phyloP scores from a whole-genome alignment of 2,329 filamentous ascomycete genomes.

The Scedosporium boydii region DNA sequence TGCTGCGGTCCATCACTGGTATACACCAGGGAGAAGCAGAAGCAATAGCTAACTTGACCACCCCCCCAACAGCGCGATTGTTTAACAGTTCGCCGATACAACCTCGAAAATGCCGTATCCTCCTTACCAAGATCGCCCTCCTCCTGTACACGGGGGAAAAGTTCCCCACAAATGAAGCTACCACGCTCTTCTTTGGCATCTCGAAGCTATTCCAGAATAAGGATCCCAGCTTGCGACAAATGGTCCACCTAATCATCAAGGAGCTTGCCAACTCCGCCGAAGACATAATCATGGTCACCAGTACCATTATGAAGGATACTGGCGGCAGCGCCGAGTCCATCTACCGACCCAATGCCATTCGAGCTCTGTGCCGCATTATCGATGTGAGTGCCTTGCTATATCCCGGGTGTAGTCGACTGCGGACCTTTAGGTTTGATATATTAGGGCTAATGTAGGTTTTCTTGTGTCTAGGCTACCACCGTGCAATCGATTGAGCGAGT shows the following conservation, averaged over 20 bases:
- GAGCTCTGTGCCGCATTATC: conserved; percentile 91
- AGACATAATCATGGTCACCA: conserved; percentile 99
- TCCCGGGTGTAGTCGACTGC: background rate
- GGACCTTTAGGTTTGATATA: background rate
- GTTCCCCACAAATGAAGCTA: conserved; percentile 95
- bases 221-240: conserved; percentile 93
- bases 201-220: conserved; percentile 99
- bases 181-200: conserved; percentile 96
- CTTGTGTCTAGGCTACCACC: conserved; percentile 61
- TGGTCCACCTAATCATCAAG: conserved; percentile 98
- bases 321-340: conserved; percentile 89
- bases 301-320: conserved; percentile 99
- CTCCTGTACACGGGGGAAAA: conserved; percentile 94
- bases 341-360: conserved; percentile 91
- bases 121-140: conserved; percentile 93
- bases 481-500: conserved; percentile 97
- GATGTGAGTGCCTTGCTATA: conserved; percentile 51
- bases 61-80: conserved; percentile 60
- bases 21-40: background rate
- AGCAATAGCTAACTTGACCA: background rate
- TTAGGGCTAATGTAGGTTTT: conserved; percentile 1
- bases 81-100: conserved; percentile 98
- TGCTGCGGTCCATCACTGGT: background rate
- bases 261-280: conserved; percentile 91
- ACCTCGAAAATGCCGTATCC: conserved; percentile 92